Evolutionary conservation across 2,329 filamentous ascomycete genomes (phyloP), one percentile per base, ranked within the genome.

Genomic region (Aspergillus texensis): DNA sequence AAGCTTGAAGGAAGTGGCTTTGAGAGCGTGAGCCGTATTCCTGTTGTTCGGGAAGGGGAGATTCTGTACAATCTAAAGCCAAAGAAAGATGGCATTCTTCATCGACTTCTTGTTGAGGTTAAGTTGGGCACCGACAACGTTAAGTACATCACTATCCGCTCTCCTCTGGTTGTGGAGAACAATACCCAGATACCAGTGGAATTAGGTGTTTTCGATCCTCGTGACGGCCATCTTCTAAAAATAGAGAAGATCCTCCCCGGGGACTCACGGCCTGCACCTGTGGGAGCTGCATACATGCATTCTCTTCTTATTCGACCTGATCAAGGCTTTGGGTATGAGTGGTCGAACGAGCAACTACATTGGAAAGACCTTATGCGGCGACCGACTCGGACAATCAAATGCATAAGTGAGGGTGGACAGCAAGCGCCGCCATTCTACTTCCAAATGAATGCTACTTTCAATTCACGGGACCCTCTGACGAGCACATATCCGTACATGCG

Each of bases 161-260:
- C 94, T 21, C 95, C 95, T 0, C 82, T 99, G 1, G 81, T 97
- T 0, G 89, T 99, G 9, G 95, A 99, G 75, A 99, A 99, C 78
- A 91, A 95, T 67, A 99, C 95, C 0, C 93, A 99, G 74, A 97
- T 99, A 50, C 94, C 95, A 0, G 89, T 99, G 16, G 95, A 99
- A 77, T 79, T 99, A 26, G 96, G 95, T 19, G 89, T 99, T 19
- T 97, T 92, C 74, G 95, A 94, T 75, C 88, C 89, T 0, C 88
- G 92, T 65, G 91, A 97, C 62, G 94, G 94, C 0, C 90, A 97
- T 76, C 83, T 99, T 21, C 86, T 98, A 67, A 98, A 97, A 82
- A 97, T 99, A 66, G 96, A 99, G 79, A 98, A 98, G 82, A 94
- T 99, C 61, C 86, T 93, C 0, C 96, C 95, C 0, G 95, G 96